These are phyloP conservation scores for Aspergillus haitiensis DNA, from an alignment of 495 filamentous ascomycete genomes.

Conservation along the genomic window DNA sequence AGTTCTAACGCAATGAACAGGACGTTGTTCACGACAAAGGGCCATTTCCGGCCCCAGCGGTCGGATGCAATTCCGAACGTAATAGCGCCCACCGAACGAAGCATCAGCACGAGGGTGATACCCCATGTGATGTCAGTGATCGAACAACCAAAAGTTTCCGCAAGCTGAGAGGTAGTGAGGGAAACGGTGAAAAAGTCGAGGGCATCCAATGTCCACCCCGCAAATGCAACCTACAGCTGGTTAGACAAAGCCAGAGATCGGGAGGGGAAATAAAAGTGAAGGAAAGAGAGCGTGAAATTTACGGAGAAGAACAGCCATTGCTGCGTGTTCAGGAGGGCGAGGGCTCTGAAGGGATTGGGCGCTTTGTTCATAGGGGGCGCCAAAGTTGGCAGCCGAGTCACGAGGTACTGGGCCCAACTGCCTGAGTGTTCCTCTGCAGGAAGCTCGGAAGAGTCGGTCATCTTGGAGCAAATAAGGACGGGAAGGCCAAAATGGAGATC, in stretches of 20 bases:
- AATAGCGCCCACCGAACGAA: constrained; percentile 70
- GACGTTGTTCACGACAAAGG: constrained; percentile 79
- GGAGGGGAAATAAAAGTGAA: not conserved
- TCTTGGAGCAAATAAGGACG: not conserved
- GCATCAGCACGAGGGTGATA: constrained; percentile 83
- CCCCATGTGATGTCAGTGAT: constrained; percentile 86
- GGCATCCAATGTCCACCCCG: constrained; percentile 81
- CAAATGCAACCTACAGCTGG: constrained; percentile 54
- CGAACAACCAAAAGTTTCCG: constrained; percentile 62
- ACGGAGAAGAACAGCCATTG: constrained; percentile 87
- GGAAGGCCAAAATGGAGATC: not conserved
- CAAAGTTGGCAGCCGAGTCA: constrained; percentile 70
- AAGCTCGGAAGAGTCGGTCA: constrained; percentile 12
- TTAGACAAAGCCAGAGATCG: constrained; percentile 5
- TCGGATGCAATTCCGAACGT: constrained; percentile 78
- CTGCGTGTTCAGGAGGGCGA: constrained; percentile 66
- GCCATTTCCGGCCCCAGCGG: constrained; percentile 86
- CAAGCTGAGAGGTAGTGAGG: constrained; percentile 67
- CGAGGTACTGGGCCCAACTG: constrained; percentile 60
- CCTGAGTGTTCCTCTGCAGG: constrained; percentile 41
- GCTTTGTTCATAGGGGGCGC: constrained; percentile 75
- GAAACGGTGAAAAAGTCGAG: constrained; percentile 94
- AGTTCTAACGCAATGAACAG: constrained; percentile 80
- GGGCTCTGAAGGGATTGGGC: constrained; percentile 72
- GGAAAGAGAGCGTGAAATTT: not conserved